Base-by-base conservation (phyloP, 2,329 filamentous ascomycete genomes). In the Plenodomus lindquistii region DNA sequence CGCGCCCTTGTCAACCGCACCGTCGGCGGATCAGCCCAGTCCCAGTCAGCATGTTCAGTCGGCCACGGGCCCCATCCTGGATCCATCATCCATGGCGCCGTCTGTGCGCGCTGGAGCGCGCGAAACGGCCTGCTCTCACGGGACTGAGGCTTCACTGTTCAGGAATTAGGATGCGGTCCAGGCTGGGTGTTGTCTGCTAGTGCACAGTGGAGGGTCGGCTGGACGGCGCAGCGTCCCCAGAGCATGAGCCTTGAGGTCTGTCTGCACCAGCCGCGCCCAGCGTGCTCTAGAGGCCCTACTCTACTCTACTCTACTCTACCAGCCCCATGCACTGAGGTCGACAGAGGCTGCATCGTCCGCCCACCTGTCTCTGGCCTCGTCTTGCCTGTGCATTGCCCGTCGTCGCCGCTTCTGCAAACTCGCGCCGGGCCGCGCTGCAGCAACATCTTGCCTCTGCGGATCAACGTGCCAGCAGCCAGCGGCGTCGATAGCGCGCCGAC, bases 1-100 rank as follows among this genome's bases (percentile, higher is more conserved):
- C 44, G 31, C 50, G 50, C 53, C 55, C 55, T 52, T 51, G 55
- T 56, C 54, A 60, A 62, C 62, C 60, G 65, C 61, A 64, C 43
- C 46, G 59, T 49, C 49, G 52, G 57, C 44, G 51, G 48, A 65
- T 63, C 65, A 67, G 65, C 62, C 65, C 66, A 70, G 65, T n/a
- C 62, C 65, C 66, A 69, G 64, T 69, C 64, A 68, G 65, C 67
- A 57, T 49, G 51, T n/a, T n/a, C n/a, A n/a, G n/a, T n/a, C n/a
- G n/a, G n/a, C n/a, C n/a, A n/a, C n/a, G n/a, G n/a, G n/a, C n/a
- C n/a, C n/a, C n/a, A n/a, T n/a, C n/a, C n/a, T n/a, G n/a, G n/a
- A n/a, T n/a, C n/a, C n/a, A n/a, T n/a, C n/a, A 50, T 52, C 43
- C 52, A 51, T 54, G 48, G 51, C 46, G 43, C 21, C 46, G 64